Percentiles rank a stretch among this genome's conserved stretches.
phyloP scores from a whole-genome alignment of 1,284 basidiomycete species.

The Pascua sp. region DNA sequence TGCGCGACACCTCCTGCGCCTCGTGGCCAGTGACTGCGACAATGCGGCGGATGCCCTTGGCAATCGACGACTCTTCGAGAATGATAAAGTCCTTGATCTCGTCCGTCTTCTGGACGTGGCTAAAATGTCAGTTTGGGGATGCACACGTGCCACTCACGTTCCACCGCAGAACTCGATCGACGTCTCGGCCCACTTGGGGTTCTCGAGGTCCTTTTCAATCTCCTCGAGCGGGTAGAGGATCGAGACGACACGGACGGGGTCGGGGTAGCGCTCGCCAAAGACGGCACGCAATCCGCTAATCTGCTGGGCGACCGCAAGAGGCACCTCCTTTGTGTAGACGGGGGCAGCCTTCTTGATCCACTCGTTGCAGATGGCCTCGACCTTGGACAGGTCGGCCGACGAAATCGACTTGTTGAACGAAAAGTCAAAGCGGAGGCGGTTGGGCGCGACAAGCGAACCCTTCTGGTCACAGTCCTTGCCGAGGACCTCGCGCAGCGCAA shows the following conservation, averaged over 20 bases:
- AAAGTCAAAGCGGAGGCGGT: conserved; percentile 96
- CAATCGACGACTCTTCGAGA: conserved; percentile 92
- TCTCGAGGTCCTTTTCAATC: conserved; percentile 76
- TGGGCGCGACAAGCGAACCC: conserved; percentile 92
- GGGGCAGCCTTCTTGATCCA: conserved; percentile 88
- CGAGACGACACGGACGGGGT: conserved; percentile 92
- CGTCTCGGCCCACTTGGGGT: conserved; percentile 83
- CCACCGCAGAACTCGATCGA: conserved; percentile 98
- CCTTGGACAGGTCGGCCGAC: conserved; percentile 69
- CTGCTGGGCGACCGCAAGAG: conserved; percentile 73
- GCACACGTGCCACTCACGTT: conserved; percentile 57
- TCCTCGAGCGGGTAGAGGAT: conserved; percentile 84
- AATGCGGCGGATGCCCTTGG: conserved; percentile 93
- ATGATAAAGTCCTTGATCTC: conserved; percentile 96
- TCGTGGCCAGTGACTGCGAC: conserved; percentile 93
- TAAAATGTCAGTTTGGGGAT: conserved; percentile 44
- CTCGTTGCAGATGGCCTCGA: conserved; percentile 77
- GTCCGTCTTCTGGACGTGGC: conserved; percentile 86
- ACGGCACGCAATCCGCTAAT: conserved; percentile 94
- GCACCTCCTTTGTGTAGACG: conserved; percentile 84
- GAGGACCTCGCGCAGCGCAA: conserved; percentile 80
- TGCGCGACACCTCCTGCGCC: conserved; percentile 72
- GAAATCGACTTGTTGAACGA: conserved; percentile 87
- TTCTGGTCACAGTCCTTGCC: conserved; percentile 98
- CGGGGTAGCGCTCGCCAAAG: conserved; percentile 96